Evolutionary conservation across 257 asterid genomes (phyloP).

Genomic region (Gynochthodes officinalis): DNA sequence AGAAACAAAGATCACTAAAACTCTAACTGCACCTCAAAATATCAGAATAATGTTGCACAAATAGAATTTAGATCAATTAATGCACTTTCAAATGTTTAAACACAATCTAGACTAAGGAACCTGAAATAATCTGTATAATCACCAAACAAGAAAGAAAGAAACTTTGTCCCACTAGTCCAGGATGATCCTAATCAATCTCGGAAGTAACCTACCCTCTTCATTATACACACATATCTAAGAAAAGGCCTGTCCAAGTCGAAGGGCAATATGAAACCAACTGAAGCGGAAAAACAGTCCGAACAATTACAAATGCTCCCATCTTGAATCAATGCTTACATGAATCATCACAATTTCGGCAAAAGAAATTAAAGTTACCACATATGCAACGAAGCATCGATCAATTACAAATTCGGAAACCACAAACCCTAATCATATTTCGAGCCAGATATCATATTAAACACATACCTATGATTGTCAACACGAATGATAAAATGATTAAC

Average conservation of each 20-base stretch:
- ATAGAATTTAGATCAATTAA: not conserved
- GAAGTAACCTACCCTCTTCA: not conserved
- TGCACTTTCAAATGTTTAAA: not conserved
- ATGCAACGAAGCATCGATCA: not conserved
- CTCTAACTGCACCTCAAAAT: no score
- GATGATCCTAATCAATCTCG: not conserved
- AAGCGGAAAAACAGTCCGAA: not conserved
- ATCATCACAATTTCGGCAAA: not conserved
- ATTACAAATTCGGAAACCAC: not conserved
- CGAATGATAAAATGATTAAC: not conserved
- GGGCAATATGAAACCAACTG: not conserved
- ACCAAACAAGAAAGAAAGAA: not conserved
- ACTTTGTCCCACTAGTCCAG: not conserved
- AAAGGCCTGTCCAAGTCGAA: not conserved
- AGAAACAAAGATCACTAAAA: not conserved
- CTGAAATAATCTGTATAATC: not conserved
- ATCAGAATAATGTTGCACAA: not conserved
- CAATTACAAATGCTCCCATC: not conserved
- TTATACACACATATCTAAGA: not conserved
- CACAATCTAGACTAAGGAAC: not conserved
- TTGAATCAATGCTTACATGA: not conserved
- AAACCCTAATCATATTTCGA: not conserved
- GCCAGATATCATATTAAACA: not conserved
- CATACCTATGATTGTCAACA: not conserved
- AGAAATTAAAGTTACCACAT: no score